These are phyloP conservation scores for Botrytis cinerea DNA, from an alignment of 2,329 filamentous ascomycete genomes.

Conservation along the genomic window DNA sequence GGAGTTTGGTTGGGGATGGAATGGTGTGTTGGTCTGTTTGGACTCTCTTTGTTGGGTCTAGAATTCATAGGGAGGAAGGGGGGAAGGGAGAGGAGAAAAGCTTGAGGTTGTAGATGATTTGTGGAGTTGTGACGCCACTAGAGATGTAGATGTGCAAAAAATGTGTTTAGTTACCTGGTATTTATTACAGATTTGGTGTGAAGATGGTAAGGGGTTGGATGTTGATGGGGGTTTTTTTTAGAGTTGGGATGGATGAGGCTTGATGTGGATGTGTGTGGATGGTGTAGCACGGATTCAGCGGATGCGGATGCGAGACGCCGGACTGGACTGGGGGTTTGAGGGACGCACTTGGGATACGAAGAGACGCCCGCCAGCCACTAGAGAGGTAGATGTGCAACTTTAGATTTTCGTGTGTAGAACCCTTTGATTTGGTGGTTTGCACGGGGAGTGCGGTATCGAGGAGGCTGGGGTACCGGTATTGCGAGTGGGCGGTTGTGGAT, in stretches of 20 bases:
- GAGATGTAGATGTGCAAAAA: conserved; percentile 12
- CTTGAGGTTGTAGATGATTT: background rate
- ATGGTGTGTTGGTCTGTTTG: no score
- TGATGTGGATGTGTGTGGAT: background rate
- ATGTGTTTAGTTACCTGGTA: background rate
- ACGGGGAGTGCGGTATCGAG: background rate
- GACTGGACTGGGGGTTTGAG: background rate
- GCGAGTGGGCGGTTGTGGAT: background rate
- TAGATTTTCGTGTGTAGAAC: background rate
- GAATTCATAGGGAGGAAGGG: background rate
- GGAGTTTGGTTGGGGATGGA: background rate
- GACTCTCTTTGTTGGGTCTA: background rate
- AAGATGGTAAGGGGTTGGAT: background rate
- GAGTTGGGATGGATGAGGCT: background rate
- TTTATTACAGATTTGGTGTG: background rate
- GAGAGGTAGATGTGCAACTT: background rate
- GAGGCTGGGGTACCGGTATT: background rate
- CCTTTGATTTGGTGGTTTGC: background rate
- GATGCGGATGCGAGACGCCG: conserved; percentile 7
- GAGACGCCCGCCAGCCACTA: background rate
- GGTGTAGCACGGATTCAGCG: background rate
- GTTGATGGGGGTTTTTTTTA: background rate
- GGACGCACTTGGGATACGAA: background rate
- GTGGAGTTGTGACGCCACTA: conserved; percentile 7
- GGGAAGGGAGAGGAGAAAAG: background rate